These are phyloP conservation scores for Pseudonitzschia multiseries DNA, from an alignment of 108 stramenopile species.

Conservation along the genomic window DNA sequence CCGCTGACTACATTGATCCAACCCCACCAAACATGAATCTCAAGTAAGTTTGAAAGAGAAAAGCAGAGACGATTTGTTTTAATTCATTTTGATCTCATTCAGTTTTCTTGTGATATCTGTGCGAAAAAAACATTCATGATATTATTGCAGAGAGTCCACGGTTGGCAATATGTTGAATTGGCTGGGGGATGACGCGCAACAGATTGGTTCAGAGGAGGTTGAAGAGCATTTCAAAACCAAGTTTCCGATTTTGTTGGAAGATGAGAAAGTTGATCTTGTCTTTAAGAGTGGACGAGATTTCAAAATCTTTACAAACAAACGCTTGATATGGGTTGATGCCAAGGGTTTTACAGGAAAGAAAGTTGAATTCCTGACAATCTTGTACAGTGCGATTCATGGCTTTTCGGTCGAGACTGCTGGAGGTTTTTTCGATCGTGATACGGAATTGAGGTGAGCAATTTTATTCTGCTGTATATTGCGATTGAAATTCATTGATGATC, in stretches of 20 bases:
- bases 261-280: conserved; percentile 61
- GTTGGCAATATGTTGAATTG: conserved; percentile 45
- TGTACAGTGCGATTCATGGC: conserved; percentile 37
- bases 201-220: neutral
- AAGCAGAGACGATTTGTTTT: too few species aligned
- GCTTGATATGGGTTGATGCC: conserved; percentile 56
- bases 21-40: too few species aligned
- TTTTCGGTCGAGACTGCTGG: conserved; percentile 65
- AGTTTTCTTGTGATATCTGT: too few species aligned
- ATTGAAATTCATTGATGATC: conserved; percentile 51
- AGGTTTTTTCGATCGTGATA: conserved; percentile 49
- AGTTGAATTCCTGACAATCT: conserved; percentile 52
- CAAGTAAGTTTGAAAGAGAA: too few species aligned
- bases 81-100: too few species aligned
- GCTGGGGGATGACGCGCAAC: neutral
- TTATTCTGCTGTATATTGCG: conserved; percentile 21
- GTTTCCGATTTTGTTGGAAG: conserved; percentile 46
- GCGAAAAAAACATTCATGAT: too few species aligned
- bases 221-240: conserved; percentile 20
- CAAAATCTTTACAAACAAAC: conserved; percentile 50
- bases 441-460: too few species aligned
- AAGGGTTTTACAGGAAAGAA: conserved; percentile 64
- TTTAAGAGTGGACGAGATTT: conserved; percentile 53
- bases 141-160: conserved; percentile 33
- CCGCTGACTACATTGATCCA: too few species aligned